Evolutionary conservation across 164 flowering plant genomes (phyloP).

Genomic region (Stephania japonica): DNA sequence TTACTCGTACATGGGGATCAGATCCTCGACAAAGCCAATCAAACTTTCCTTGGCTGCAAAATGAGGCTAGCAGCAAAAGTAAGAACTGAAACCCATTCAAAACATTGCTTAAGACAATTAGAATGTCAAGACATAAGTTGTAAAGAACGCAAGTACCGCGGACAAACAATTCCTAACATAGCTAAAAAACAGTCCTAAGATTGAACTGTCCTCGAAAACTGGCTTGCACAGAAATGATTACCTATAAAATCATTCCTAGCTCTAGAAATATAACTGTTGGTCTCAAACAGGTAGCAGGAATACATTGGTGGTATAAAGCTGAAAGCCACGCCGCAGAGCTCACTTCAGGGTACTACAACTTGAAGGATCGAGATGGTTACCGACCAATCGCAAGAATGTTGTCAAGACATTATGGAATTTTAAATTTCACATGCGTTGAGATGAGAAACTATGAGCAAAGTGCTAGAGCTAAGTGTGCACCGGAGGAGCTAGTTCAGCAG

Average conservation of each 20-base stretch:
- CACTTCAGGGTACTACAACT: slow-evolving; percentile 73
- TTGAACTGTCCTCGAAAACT: too few species aligned
- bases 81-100: slow-evolving; percentile 7
- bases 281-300: slow-evolving; percentile 60
- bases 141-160: too few species aligned
- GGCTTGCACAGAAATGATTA: too few species aligned
- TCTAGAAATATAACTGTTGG: not conserved
- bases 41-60: slow-evolving; percentile 55
- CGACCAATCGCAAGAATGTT: slow-evolving; percentile 80
- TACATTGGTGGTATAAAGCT: slow-evolving; percentile 82
- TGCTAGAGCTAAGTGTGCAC: slow-evolving; percentile 48
- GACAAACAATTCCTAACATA: too few species aligned
- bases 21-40: slow-evolving; percentile 78
- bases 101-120: too few species aligned
- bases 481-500: slow-evolving; percentile 87
- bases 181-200: too few species aligned
- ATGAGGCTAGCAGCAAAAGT: slow-evolving; percentile 76
- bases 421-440: slow-evolving; percentile 86
- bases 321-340: slow-evolving; percentile 76
- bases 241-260: too few species aligned
- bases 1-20: slow-evolving; percentile 73
- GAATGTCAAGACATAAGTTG: too few species aligned
- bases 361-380: slow-evolving; percentile 69
- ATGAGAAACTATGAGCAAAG: slow-evolving; percentile 70
- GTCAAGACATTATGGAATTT: slow-evolving; percentile 51